Evolutionary conservation across 352 stramenopile genomes (phyloP).

Genomic region (Phytophthora hybrid): DNA sequence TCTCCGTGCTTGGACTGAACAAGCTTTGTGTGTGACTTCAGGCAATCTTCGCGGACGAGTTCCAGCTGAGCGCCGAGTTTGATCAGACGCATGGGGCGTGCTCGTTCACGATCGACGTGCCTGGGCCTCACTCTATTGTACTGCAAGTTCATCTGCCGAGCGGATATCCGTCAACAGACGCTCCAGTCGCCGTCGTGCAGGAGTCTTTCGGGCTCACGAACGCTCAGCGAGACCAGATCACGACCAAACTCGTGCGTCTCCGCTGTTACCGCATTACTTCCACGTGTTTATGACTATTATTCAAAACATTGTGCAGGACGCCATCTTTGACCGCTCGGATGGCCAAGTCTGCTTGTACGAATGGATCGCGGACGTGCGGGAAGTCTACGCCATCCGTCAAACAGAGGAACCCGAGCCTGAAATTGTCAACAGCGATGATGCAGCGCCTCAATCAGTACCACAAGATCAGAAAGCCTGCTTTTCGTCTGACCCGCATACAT

Average conservation of each 20-base stretch:
- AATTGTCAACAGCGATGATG: background rate
- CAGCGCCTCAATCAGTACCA: background rate
- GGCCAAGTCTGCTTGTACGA: constrained; percentile 82
- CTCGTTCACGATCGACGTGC: constrained; percentile 59
- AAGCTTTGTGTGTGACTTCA: background rate
- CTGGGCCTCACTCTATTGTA: constrained; percentile 59
- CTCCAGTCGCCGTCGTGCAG: constrained; percentile 63
- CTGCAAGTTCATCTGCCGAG: constrained; percentile 65
- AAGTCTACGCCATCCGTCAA: constrained; percentile 52
- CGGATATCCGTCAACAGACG: constrained; percentile 61
- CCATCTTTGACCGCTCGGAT: constrained; percentile 59
- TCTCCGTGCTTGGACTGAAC: too few species aligned
- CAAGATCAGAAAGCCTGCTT: constrained; percentile 23
- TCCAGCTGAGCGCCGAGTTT: constrained; percentile 52
- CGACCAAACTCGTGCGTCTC: constrained; percentile 52
- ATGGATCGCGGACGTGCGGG: constrained; percentile 73
- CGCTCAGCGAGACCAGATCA: constrained; percentile 57
- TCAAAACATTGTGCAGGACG: constrained; percentile 19
- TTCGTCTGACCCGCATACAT: constrained; percentile 52
- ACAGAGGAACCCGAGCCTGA: background rate
- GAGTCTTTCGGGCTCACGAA: constrained; percentile 76
- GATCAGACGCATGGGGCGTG: constrained; percentile 43
- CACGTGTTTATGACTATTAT: background rate
- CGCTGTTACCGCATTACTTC: background rate
- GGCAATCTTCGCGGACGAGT: constrained; percentile 27